These are phyloP conservation scores for Helianthus tuberosus DNA, from an alignment of 129 eudicot species.

Conservation along the genomic window DNA sequence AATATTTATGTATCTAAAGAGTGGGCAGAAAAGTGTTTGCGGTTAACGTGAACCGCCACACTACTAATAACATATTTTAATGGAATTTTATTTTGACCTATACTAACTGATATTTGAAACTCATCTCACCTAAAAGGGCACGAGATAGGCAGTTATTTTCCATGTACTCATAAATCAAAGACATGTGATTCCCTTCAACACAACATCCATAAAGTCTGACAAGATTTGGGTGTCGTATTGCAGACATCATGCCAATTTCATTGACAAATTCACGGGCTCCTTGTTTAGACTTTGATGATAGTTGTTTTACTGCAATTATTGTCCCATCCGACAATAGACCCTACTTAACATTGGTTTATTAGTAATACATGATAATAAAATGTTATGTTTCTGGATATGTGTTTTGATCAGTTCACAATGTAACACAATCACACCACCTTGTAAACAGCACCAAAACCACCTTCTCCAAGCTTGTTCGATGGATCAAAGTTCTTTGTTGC, in stretches of 20 bases:
- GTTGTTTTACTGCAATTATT: slow-evolving; percentile 81
- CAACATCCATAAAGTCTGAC: slow-evolving; percentile 88
- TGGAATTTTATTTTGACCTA: too few species aligned
- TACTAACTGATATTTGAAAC: too few species aligned
- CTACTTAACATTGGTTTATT: slow-evolving; percentile 30
- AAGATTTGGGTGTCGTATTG: slow-evolving; percentile 73
- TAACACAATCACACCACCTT: slow-evolving; percentile 47
- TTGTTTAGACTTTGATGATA: slow-evolving; percentile 80
- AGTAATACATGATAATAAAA: not conserved
- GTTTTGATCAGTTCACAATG: not conserved
- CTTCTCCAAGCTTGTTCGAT: slow-evolving; percentile 82
- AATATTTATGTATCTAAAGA: too few species aligned
- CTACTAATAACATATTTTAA: too few species aligned
- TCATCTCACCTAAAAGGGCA: slow-evolving; percentile 70
- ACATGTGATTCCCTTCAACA: slow-evolving; percentile 74
- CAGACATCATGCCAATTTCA: slow-evolving; percentile 85
- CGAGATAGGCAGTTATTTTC: slow-evolving; percentile 73
- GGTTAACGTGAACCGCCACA: too few species aligned
- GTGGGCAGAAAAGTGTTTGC: too few species aligned
- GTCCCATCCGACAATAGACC: slow-evolving; percentile 72
- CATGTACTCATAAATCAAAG: slow-evolving; percentile 80
- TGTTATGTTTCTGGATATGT: not conserved
- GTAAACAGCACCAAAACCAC: slow-evolving; percentile 87
- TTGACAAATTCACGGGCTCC: slow-evolving; percentile 78
- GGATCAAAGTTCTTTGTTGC: slow-evolving; percentile 81